Conservation (phyloP, 768 basidiomycete species). For the Scleroderma citrinum region DNA sequence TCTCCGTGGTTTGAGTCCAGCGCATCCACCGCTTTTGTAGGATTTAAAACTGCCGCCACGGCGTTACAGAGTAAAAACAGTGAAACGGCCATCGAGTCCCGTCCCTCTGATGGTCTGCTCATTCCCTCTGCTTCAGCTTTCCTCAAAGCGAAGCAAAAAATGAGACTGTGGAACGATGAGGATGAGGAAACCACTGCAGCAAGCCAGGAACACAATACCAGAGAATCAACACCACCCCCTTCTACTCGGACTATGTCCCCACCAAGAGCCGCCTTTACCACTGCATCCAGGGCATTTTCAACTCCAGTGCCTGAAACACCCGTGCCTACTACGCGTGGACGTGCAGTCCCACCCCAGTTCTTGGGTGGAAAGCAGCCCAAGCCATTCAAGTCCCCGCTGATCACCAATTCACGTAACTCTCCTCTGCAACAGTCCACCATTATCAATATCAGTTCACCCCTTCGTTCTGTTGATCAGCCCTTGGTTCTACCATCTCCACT, state of each 20-base stretch:
- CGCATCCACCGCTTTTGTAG: constrained; percentile 20
- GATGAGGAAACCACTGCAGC: constrained; percentile 10
- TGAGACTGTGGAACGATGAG: constrained; percentile 45
- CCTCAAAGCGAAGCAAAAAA: constrained; percentile 47
- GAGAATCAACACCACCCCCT: background rate
- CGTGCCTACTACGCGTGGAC: constrained; percentile 25
- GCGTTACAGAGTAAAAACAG: constrained; percentile 4
- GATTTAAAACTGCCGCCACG: constrained; percentile 35
- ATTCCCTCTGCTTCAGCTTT: constrained; percentile 53
- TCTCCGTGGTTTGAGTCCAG: constrained; percentile 46
- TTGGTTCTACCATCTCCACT: constrained; percentile 26
- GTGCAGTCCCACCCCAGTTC: constrained; percentile 14
- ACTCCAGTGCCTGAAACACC: constrained; percentile 33
- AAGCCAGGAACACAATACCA: constrained; percentile 18
- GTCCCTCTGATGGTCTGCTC: constrained; percentile 26
- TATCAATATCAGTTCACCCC: constrained; percentile 24
- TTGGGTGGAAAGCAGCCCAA: constrained; percentile 19
- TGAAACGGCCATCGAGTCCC: constrained; percentile 13
- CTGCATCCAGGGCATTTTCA: constrained; percentile 33
- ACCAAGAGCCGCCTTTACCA: constrained; percentile 30
- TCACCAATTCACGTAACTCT: constrained; percentile 9
- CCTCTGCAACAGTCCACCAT: constrained; percentile 17
- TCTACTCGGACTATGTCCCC: constrained; percentile 8
- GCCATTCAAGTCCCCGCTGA: constrained; percentile 45
- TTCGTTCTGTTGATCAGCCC: constrained; percentile 4